phyloP scores from a whole-genome alignment of 1,284 basidiomycete species.

The Marasmius oreades region DNA sequence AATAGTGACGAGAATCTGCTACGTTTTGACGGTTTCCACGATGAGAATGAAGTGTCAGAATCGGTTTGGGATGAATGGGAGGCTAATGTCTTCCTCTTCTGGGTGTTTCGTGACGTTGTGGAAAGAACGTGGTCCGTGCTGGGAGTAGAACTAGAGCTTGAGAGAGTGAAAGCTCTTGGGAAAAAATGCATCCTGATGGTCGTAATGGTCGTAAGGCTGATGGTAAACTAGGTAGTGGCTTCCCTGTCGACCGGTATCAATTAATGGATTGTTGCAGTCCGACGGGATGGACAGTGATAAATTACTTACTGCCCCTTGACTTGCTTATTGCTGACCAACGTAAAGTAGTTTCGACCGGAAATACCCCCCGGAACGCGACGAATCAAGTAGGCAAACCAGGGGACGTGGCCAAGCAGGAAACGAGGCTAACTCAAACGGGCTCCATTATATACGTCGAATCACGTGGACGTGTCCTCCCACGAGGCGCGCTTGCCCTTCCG shows the following conservation, averaged over 20 bases:
- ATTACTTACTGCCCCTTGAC: neutral
- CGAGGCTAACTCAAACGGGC: neutral
- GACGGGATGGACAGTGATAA: neutral
- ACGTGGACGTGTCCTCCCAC: neutral
- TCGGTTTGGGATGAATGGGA: neutral
- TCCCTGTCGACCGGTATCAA: neutral
- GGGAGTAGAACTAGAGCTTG: neutral
- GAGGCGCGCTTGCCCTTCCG: neutral
- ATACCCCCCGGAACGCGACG: neutral
- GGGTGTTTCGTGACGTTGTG: neutral
- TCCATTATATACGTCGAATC: neutral
- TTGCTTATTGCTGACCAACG: neutral
- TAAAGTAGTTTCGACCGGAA: neutral
- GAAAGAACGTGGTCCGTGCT: conserved; percentile 3
- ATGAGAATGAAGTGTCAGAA: neutral
- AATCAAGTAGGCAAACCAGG: neutral
- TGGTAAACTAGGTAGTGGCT: neutral
- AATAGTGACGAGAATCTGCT: conserved; percentile 2
- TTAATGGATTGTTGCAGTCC: neutral
- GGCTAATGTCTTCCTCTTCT: neutral
- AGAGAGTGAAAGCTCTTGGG: neutral
- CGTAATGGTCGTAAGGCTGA: neutral
- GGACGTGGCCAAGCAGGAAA: conserved; percentile 4
- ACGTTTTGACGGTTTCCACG: neutral
- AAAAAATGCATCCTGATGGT: neutral